Percentiles rank a stretch among this genome's conserved stretches.
Evolutionary conservation across 306 rosid species (phyloP).

Genomic region (Lathyrus tuberosus): DNA sequence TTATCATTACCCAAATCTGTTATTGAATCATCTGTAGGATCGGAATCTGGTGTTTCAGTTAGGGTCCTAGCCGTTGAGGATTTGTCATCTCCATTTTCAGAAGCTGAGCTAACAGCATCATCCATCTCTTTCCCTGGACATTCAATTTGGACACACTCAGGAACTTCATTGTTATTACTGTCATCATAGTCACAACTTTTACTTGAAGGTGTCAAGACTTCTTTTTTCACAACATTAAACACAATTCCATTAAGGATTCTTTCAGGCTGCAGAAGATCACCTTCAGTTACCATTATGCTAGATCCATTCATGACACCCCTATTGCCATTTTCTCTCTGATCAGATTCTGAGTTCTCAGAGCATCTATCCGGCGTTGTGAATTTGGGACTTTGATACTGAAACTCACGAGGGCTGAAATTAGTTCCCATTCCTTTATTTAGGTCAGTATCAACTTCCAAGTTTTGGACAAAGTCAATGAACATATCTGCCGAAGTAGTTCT

Average conservation of each 20-base stretch:
- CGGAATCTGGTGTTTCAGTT: slow-evolving; percentile 33
- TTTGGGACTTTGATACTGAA: slow-evolving; percentile 61
- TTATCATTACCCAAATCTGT: slow-evolving; percentile 36
- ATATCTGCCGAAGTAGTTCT: slow-evolving; percentile 78
- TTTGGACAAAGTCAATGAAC: slow-evolving; percentile 78
- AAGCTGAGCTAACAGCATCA: slow-evolving; percentile 67
- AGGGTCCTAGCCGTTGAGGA: slow-evolving; percentile 25
- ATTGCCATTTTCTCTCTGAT: slow-evolving; percentile 53
- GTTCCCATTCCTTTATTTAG: slow-evolving; percentile 47
- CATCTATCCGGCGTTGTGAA: slow-evolving; percentile 55
- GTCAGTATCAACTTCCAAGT: slow-evolving; percentile 70
- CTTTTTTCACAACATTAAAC: slow-evolving; percentile 90
- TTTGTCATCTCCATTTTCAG: slow-evolving; percentile 59
- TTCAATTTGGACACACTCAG: slow-evolving; percentile 73
- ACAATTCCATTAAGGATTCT: slow-evolving; percentile 77
- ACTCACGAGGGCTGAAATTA: slow-evolving; percentile 45
- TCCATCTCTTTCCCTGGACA: slow-evolving; percentile 70
- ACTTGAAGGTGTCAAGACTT: slow-evolving; percentile 56
- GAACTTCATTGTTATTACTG: slow-evolving; percentile 53
- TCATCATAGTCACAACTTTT: slow-evolving; percentile 60
- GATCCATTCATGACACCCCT: slow-evolving; percentile 49
- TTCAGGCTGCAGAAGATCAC: slow-evolving; percentile 96
- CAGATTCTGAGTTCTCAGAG: slow-evolving; percentile 56
- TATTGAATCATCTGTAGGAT: slow-evolving; percentile 31
- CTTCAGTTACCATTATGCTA: slow-evolving; percentile 81